Percentiles rank a stretch among this genome's conserved stretches.
phyloP scores from a whole-genome alignment of 768 basidiomycete species.

The Gyrodon lividus region DNA sequence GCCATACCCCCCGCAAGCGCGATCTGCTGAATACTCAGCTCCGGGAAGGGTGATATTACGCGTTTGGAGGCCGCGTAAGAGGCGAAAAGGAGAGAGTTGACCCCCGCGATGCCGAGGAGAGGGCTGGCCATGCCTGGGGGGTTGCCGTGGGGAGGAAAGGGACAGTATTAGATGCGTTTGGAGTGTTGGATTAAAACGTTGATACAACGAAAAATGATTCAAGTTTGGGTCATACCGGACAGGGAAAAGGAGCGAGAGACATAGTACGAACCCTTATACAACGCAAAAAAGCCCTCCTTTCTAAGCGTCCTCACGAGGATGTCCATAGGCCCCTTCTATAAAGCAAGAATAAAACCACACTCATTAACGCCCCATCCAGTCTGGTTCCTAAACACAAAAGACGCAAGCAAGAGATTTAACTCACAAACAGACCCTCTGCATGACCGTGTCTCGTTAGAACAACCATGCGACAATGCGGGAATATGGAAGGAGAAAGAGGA shows the following conservation, averaged over 20 bases:
- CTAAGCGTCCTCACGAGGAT: slow-evolving; percentile 77
- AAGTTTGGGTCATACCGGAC: neutral
- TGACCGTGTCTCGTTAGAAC: neutral
- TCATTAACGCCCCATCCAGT: neutral
- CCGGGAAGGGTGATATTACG: slow-evolving; percentile 84
- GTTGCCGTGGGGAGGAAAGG: too few relatives aligned
- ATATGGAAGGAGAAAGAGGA: neutral
- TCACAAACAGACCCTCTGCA: slow-evolving; percentile 84
- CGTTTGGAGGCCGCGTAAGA: slow-evolving; percentile 83
- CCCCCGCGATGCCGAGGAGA: slow-evolving; percentile 88
- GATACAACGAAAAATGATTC: neutral
- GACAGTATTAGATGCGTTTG: neutral
- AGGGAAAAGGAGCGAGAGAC: neutral
- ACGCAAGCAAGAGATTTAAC: slow-evolving; percentile 43
- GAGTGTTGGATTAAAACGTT: neutral
- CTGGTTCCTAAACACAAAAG: neutral
- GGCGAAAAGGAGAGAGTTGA: slow-evolving; percentile 93
- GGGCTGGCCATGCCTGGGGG: slow-evolving; percentile 91
- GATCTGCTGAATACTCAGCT: slow-evolving; percentile 75
- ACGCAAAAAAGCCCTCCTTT: slow-evolving; percentile 87
- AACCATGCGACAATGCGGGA: neutral
- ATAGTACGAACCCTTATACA: slow-evolving; percentile 79
- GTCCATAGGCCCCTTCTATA: slow-evolving; percentile 90
- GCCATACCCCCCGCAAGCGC: slow-evolving; percentile 90
- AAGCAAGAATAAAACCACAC: neutral